Evolutionary conservation across 306 rosid genomes (phyloP), one percentile per base, ranked within the genome.

Genomic region (Cicer chorassanicum): DNA sequence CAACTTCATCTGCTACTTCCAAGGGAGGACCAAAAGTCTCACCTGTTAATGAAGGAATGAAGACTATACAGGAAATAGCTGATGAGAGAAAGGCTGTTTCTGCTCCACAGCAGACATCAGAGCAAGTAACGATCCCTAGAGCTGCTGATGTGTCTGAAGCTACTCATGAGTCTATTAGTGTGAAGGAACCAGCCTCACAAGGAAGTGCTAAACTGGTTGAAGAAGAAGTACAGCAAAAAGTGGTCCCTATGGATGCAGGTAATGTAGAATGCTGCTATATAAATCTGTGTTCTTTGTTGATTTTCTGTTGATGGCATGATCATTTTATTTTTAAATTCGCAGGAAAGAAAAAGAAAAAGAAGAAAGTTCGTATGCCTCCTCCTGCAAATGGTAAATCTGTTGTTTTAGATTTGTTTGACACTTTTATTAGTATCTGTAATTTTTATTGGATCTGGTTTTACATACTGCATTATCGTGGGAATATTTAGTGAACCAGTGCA

Each of bases 141-240:
- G 71, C 69, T 48, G 85, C 79, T 79, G 96, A 87, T 84, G 88
- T 78, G 40, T 90, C 96, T 74, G 98, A 90, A 86, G 97, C 96
- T 69, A 94, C 99, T 4, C 99, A 82, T 53, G 99, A 95, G 78
- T 92, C 99, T 1, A 78, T 86, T 74, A 92, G 91, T 56, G 85
- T 89, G 44, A 95, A 87, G 84, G 99, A 90, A 79, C 95, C 81
- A 42, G 93, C 89, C 72, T 92, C 96, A 39, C 98, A 90, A 76
- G 96, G 98, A 83, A 90, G 99, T 82, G 91, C 91, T 79, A 92
- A 84, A 63, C 79, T 72, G 72, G 89, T 84, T 70, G 98, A 92
- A 83, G 99, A 95, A 77, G 98, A 92, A 89, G 99, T 95, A 77
- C 99, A 90, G 82, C 99, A 95, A 81, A 94, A 83, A 84, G 12